phyloP scores from a whole-genome alignment of 2,329 filamentous ascomycete genomes.

The Rugonectria rugulosa region DNA sequence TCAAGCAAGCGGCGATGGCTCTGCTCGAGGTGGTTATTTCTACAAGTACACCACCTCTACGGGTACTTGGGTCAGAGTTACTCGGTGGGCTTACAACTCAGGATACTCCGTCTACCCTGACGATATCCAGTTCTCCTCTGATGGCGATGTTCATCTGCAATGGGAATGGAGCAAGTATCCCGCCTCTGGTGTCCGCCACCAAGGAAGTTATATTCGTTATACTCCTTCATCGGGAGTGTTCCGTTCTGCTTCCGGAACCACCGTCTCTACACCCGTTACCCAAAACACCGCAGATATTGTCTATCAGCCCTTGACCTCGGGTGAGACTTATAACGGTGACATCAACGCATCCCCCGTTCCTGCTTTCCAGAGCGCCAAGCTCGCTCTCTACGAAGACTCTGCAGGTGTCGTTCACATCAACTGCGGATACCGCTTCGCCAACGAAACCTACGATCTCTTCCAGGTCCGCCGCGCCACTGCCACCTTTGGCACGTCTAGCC shows the following conservation, averaged over 20 bases:
- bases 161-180: slow-evolving; percentile 41
- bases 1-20: slow-evolving; percentile 16
- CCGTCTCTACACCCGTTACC: slow-evolving; percentile 22
- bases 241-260: slow-evolving; percentile 19
- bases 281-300: slow-evolving; percentile 23
- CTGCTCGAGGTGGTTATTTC: slow-evolving; percentile 26
- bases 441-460: slow-evolving; percentile 20
- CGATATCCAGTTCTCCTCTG: slow-evolving; percentile 37
- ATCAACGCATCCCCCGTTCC: slow-evolving; percentile 27
- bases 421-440: slow-evolving; percentile 30
- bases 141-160: slow-evolving; percentile 38
- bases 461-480: slow-evolving; percentile 29
- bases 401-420: slow-evolving; percentile 22
- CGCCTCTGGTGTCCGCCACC: slow-evolving; percentile 35
- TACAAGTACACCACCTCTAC: slow-evolving; percentile 24
- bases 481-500: slow-evolving; percentile 18
- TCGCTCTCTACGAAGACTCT: slow-evolving; percentile 30
- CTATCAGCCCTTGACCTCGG: slow-evolving; percentile 31
- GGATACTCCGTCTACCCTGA: slow-evolving; percentile 39
- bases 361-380: slow-evolving; percentile 31
- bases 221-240: slow-evolving; percentile 29
- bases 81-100: slow-evolving; percentile 29
- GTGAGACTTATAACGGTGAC: slow-evolving; percentile 29
- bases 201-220: slow-evolving; percentile 38
- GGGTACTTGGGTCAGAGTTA: slow-evolving; percentile 23